phyloP scores from a whole-genome alignment of 2,329 filamentous ascomycete species.

The Ascochyta koolunga region DNA sequence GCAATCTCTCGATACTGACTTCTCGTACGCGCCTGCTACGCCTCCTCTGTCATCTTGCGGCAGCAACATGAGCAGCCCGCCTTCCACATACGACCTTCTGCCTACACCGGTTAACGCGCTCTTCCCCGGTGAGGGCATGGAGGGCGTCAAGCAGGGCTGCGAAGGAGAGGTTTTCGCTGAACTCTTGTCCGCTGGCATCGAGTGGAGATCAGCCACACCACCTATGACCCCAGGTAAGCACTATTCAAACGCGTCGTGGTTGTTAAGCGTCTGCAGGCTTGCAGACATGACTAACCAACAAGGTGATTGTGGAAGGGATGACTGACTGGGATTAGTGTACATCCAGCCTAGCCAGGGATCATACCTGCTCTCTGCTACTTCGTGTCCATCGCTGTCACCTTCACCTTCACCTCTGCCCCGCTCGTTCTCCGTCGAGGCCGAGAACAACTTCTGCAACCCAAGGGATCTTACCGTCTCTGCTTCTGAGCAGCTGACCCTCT shows the following conservation, averaged over 20 bases:
- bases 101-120: constrained; percentile 85
- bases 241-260: constrained; percentile 1
- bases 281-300: too few relatives aligned
- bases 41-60: constrained; percentile 85
- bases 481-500: constrained; percentile 65
- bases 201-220: constrained; percentile 78
- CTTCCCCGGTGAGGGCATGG: constrained; percentile 56
- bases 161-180: constrained; percentile 74
- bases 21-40: constrained; percentile 79
- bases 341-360: constrained; percentile 68
- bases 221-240: constrained; percentile 87
- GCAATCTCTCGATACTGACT: constrained; percentile 75
- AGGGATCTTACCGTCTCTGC: constrained; percentile 80
- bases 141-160: constrained; percentile 61
- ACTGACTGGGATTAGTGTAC: constrained; percentile 60
- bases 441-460: constrained; percentile 89
- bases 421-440: constrained; percentile 70
- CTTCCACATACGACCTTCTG: constrained; percentile 73
- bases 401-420: constrained; percentile 81
- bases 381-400: constrained; percentile 84
- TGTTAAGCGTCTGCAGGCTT: not conserved
- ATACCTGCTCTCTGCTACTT: constrained; percentile 73
- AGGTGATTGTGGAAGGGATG: constrained; percentile 4
- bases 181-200: constrained; percentile 74
- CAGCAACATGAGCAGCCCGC: constrained; percentile 85